Evolutionary conservation across 2,329 filamentous ascomycete species (phyloP).

Genomic region (Bipolaris bicolor): DNA sequence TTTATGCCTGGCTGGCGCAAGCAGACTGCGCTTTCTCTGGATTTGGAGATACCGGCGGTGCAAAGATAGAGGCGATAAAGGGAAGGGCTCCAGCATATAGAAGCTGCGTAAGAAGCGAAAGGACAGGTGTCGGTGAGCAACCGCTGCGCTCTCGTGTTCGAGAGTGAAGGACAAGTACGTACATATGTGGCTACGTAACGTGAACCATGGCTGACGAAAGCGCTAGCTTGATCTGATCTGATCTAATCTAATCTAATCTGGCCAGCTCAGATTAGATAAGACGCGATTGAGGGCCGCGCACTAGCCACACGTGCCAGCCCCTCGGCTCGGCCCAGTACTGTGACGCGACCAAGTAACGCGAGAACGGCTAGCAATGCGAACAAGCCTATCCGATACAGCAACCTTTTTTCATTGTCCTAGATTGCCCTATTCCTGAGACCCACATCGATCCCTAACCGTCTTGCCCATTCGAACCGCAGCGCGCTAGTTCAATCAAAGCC

Average conservation of each 20-base stretch:
- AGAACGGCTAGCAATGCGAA: slow-evolving; percentile 18
- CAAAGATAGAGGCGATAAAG: background rate
- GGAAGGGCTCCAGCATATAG: background rate
- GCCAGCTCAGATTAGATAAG: slow-evolving; percentile 9
- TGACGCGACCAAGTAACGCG: slow-evolving; percentile 6
- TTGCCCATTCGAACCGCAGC: background rate
- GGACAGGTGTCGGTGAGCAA: slow-evolving; percentile 18
- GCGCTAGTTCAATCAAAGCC: slow-evolving; percentile 10
- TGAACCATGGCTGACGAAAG: slow-evolving; percentile 17
- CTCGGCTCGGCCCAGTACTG: slow-evolving; percentile 21
- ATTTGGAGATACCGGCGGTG: background rate
- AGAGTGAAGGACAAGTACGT: slow-evolving; percentile 4
- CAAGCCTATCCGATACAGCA: slow-evolving; percentile 17
- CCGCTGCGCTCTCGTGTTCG: slow-evolving; percentile 1
- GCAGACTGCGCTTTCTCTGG: background rate
- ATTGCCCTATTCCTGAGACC: background rate
- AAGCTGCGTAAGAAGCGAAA: slow-evolving; percentile 5
- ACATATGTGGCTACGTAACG: slow-evolving; percentile 41
- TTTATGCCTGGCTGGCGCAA: background rate
- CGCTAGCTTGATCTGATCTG: slow-evolving; percentile 3
- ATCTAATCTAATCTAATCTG: slow-evolving; percentile 11
- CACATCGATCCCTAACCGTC: background rate
- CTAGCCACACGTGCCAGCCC: slow-evolving; percentile 39
- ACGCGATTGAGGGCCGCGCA: slow-evolving; percentile 1
- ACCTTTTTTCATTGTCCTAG: background rate